phyloP scores from a whole-genome alignment of 2,329 filamentous ascomycete genomes.

The Diaporthe sp. region DNA sequence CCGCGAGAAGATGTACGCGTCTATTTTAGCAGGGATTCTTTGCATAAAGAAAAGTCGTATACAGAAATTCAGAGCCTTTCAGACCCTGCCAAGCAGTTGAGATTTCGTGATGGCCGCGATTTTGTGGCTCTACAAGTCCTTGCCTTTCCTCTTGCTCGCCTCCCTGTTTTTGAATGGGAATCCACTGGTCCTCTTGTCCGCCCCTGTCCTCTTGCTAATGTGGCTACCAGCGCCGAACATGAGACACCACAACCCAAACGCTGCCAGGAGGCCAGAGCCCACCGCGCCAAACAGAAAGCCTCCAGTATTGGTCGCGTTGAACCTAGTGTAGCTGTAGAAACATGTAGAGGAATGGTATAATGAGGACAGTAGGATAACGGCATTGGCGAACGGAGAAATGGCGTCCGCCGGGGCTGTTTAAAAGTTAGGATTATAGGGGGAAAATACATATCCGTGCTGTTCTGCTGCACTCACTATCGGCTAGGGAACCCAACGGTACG shows the following conservation, averaged over 20 bases:
- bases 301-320: conserved; percentile 67
- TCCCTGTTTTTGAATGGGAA: conserved; percentile 55
- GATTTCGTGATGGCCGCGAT: neutral
- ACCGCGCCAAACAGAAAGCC: conserved; percentile 72
- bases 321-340: conserved; percentile 78
- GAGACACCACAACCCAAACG: conserved; percentile 74
- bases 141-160: conserved; percentile 51
- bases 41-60: neutral
- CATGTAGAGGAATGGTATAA: conserved; percentile 74
- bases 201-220: conserved; percentile 55
- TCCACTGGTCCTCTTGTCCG: conserved; percentile 57
- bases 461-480: conserved; percentile 56
- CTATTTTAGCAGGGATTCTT: neutral
- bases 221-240: conserved; percentile 56
- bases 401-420: conserved; percentile 52
- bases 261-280: conserved; percentile 69
- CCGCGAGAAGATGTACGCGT: neutral
- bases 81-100: neutral
- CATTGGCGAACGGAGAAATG: conserved; percentile 73
- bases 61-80: neutral
- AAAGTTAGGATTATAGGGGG: neutral
- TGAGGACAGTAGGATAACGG: conserved; percentile 75
- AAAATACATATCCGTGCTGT: neutral
- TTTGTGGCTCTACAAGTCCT: conserved; percentile 33
- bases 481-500: conserved; percentile 72